These are phyloP conservation scores for Cruciata laevipes DNA, from an alignment of 257 asterid species.

Conservation along the genomic window DNA sequence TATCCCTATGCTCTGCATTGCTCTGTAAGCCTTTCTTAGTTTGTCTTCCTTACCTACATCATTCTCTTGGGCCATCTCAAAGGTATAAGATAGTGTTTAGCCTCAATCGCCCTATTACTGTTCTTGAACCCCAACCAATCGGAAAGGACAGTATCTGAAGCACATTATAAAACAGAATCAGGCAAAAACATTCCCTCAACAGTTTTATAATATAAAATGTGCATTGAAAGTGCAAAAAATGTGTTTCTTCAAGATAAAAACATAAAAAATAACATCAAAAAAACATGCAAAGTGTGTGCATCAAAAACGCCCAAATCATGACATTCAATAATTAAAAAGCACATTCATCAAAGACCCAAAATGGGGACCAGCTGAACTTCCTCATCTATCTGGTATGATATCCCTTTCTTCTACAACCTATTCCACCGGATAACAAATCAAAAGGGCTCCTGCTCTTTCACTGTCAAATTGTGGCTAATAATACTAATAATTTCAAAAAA, in stretches of 20 bases:
- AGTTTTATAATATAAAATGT: neutral
- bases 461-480: neutral
- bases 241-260: neutral
- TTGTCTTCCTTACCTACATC: constrained; percentile 19
- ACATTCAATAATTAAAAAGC: neutral
- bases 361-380: neutral
- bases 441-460: too few species aligned
- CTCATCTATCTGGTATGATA: neutral
- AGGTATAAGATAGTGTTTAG: neutral
- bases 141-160: neutral
- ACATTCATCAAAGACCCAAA: neutral
- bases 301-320: neutral
- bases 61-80: constrained; percentile 23
- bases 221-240: neutral
- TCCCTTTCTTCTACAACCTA: neutral
- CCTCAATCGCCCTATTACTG: neutral
- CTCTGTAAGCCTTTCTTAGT: constrained; percentile 25
- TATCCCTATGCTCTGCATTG: constrained; percentile 51
- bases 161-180: neutral
- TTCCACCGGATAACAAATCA: neutral
- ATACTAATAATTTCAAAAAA: too few species aligned
- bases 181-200: neutral
- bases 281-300: neutral
- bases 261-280: neutral
- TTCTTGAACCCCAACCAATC: neutral